phyloP scores from a whole-genome alignment of 148 eudicot genomes.

The Diospyros lotus region DNA sequence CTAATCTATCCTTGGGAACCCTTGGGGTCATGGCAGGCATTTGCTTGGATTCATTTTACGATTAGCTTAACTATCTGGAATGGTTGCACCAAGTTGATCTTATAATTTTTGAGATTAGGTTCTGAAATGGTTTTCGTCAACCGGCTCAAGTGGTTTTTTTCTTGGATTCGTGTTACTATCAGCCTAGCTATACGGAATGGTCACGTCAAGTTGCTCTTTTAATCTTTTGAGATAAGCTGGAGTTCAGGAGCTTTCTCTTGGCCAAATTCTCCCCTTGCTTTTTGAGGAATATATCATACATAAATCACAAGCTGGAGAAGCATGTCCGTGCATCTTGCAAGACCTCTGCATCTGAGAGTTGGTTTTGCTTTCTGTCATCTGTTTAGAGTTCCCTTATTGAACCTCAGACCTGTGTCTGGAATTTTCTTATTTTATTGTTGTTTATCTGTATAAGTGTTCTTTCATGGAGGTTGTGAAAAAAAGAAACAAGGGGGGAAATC shows the following conservation, averaged over 20 bases:
- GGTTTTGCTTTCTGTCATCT: neutral
- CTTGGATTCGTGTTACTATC: too few species aligned
- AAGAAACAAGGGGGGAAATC: neutral
- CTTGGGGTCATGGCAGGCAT: too few species aligned
- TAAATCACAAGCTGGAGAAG: neutral
- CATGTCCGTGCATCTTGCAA: neutral
- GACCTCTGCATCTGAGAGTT: neutral
- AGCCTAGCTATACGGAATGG: too few species aligned
- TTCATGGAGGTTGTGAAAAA: neutral
- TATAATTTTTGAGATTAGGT: too few species aligned
- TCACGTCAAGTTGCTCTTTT: too few species aligned
- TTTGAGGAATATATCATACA: too few species aligned
- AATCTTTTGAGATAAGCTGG: too few species aligned
- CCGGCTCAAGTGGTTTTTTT: neutral
- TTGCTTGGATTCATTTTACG: neutral
- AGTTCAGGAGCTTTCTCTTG: too few species aligned
- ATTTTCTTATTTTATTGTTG: neutral
- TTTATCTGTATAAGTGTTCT: neutral
- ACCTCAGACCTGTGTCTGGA: neutral
- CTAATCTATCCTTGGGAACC: too few species aligned
- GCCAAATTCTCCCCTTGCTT: too few species aligned
- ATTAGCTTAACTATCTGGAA: constrained; percentile 1
- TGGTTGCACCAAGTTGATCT: neutral
- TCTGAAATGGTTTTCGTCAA: neutral
- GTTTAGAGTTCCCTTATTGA: neutral